Evolutionary conservation across 352 stramenopile species (phyloP).

Genomic region (Globisporangium canariense): DNA sequence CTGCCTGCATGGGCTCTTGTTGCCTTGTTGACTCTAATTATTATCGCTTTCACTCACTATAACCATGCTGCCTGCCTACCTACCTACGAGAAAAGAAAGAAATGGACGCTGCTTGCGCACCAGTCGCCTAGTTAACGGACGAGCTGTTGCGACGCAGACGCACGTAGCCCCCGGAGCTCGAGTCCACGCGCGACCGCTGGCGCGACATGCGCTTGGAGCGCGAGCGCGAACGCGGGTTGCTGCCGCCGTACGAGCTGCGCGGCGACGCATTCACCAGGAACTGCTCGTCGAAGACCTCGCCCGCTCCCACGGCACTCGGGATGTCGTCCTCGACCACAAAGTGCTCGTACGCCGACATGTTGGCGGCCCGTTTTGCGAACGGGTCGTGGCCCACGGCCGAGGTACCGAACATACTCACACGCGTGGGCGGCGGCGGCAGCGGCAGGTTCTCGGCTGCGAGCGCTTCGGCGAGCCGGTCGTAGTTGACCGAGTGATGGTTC

Average conservation of each 20-base stretch:
- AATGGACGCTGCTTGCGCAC: neutral
- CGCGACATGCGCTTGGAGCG: constrained; percentile 23
- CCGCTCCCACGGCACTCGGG: constrained; percentile 2
- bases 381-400: constrained; percentile 46
- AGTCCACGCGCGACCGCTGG: constrained; percentile 16
- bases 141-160: constrained; percentile 8
- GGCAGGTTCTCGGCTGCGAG: constrained; percentile 38
- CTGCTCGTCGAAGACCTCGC: constrained; percentile 44
- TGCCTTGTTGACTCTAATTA: neutral
- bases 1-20: neutral
- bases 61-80: neutral
- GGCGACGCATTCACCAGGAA: constrained; percentile 31
- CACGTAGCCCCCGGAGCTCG: constrained; percentile 9
- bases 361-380: constrained; percentile 34
- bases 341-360: constrained; percentile 59
- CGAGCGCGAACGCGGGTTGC: constrained; percentile 14
- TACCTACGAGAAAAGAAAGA: neutral
- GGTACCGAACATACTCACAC: constrained; percentile 68
- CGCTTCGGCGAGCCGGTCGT: constrained; percentile 39
- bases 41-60: neutral
- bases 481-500: constrained; percentile 65
- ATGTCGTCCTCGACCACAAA: constrained; percentile 47
- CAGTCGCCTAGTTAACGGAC: neutral
- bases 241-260: constrained; percentile 16
- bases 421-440: constrained; percentile 47